A percentile compares a stretch with the other conserved stretches of the same genome.
Conservation (phyloP, 2,329 filamentous ascomycete species). For the Pestalotiopsis sp. region DNA sequence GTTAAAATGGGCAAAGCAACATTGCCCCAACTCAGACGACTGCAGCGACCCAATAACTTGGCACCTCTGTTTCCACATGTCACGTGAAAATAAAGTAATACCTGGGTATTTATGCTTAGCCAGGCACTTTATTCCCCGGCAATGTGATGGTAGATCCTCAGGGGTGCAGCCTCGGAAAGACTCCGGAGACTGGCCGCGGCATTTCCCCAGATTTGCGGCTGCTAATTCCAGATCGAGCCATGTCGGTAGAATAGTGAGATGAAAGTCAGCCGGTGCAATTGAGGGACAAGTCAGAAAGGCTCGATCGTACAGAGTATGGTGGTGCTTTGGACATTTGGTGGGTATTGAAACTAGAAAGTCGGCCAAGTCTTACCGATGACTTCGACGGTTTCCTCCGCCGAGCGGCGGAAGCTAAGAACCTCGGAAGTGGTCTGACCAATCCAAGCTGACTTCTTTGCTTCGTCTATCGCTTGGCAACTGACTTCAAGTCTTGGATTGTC, state of each 20-base stretch:
- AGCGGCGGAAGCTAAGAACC: neutral
- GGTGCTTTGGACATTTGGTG: too few species aligned
- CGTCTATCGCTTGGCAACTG: neutral
- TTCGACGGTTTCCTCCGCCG: neutral
- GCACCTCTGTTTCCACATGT: neutral
- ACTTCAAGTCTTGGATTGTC: neutral
- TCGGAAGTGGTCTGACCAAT: neutral
- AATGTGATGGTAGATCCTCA: neutral
- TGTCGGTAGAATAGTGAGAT: neutral
- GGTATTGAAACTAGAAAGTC: neutral
- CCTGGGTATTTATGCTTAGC: neutral
- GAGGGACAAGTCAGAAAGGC: neutral
- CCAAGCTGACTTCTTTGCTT: neutral
- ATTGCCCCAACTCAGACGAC: neutral
- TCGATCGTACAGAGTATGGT: neutral
- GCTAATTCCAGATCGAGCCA: neutral
- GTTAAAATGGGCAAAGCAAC: slow-evolving; percentile 4
- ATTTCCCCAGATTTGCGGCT: neutral
- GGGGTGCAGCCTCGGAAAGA: neutral
- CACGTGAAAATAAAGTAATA: neutral
- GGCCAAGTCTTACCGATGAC: neutral
- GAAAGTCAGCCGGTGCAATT: neutral
- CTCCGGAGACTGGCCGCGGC: neutral
- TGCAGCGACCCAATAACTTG: neutral
- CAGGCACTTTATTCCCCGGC: neutral